Evolutionary conservation across 2,329 filamentous ascomycete species (phyloP).

Genomic region (Aschersonia sp.): DNA sequence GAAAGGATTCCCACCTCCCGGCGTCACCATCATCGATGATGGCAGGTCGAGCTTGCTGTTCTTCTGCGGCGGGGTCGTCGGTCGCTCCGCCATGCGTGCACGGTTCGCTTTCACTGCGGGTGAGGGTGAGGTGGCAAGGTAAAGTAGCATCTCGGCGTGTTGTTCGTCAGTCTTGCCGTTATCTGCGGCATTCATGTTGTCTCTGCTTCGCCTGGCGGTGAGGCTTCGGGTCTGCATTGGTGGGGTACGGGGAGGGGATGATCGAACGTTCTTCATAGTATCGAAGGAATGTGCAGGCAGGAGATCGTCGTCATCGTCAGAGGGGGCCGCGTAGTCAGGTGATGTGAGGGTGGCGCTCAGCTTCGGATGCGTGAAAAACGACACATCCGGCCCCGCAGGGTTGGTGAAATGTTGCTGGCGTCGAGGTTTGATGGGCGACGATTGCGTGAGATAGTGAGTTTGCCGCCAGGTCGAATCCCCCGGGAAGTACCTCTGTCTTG

Average conservation of each 20-base stretch:
- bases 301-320: slow-evolving; percentile 73
- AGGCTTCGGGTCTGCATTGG: slow-evolving; percentile 44
- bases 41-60: slow-evolving; percentile 52
- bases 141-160: slow-evolving; percentile 66
- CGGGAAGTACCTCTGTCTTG: slow-evolving; percentile 39
- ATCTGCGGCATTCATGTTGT: slow-evolving; percentile 25
- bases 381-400: slow-evolving; percentile 55
- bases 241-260: slow-evolving; percentile 80
- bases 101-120: slow-evolving; percentile 47
- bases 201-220: slow-evolving; percentile 30
- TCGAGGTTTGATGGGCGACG: slow-evolving; percentile 69
- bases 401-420: slow-evolving; percentile 63
- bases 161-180: slow-evolving; percentile 56
- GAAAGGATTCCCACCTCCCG: slow-evolving; percentile 53
- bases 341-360: slow-evolving; percentile 48
- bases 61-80: slow-evolving; percentile 63
- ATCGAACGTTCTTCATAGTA: slow-evolving; percentile 39
- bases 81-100: slow-evolving; percentile 42
- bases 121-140: slow-evolving; percentile 82
- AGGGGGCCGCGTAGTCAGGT: slow-evolving; percentile 45
- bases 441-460: slow-evolving; percentile 63
- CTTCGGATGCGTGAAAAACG: slow-evolving; percentile 61
- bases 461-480: slow-evolving; percentile 58
- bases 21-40: slow-evolving; percentile 82
- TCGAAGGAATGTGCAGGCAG: slow-evolving; percentile 65